Evolutionary conservation across 257 asterid species (phyloP).

Genomic region (Primulina tabacum): DNA sequence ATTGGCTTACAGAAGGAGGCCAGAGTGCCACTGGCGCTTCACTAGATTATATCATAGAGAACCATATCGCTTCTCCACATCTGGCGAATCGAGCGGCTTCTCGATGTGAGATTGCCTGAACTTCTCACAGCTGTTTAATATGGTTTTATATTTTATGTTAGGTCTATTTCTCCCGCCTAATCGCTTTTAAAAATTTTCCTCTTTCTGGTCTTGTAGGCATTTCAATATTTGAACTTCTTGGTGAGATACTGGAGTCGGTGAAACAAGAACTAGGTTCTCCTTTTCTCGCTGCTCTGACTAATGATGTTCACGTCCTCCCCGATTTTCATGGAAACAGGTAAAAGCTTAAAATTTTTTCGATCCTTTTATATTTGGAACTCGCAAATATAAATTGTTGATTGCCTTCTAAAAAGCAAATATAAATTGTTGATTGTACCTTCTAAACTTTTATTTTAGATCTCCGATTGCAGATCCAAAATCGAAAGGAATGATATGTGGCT

Average conservation of each 20-base stretch:
- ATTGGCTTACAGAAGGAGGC: conserved; percentile 99
- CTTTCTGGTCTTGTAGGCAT: conserved; percentile 41
- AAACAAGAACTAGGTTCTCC: conserved; percentile 58
- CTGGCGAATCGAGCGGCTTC: conserved; percentile 91
- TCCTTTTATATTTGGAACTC: background rate
- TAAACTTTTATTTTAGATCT: conserved; percentile 59
- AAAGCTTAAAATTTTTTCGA: conserved; percentile 18
- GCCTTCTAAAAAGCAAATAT: conserved; percentile 17
- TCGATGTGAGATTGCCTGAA: conserved; percentile 53
- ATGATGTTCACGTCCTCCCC: conserved; percentile 74
- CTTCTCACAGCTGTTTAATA: conserved; percentile 6
- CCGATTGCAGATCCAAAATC: conserved; percentile 94
- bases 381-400: conserved; percentile 10
- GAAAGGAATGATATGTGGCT: conserved; percentile 80
- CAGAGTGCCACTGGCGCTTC: conserved; percentile 97
- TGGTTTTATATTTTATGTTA: conserved; percentile 11
- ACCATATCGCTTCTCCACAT: conserved; percentile 74
- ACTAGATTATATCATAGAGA: conserved; percentile 72
- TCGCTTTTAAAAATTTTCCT: background rate
- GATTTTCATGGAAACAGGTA: conserved; percentile 99
- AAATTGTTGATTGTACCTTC: conserved; percentile 21
- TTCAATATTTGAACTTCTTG: conserved; percentile 76
- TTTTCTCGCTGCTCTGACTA: conserved; percentile 78
- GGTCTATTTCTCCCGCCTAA: background rate
- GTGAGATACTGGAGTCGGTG: conserved; percentile 65